Evolutionary conservation across 805 yeast species (phyloP).

Genomic region (Myxozyma neglecta): DNA sequence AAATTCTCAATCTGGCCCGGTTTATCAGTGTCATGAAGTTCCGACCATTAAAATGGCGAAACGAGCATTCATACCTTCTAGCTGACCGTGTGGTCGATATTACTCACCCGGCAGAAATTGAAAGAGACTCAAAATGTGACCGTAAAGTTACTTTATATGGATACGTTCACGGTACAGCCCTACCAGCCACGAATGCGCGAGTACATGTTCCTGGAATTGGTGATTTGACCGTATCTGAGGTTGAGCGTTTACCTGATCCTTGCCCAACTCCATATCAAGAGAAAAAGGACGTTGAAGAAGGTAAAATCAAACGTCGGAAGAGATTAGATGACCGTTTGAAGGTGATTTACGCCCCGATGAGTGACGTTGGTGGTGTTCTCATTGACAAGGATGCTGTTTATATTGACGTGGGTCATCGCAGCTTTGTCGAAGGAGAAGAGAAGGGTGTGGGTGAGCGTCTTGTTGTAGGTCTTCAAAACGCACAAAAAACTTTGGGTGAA

Average conservation of each 20-base stretch:
- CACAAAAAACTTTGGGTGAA: slow-evolving; percentile 58
- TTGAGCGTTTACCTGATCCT: slow-evolving; percentile 94
- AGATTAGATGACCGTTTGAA: slow-evolving; percentile 92
- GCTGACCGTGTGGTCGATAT: slow-evolving; percentile 91
- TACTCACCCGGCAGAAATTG: slow-evolving; percentile 85
- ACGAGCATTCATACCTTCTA: slow-evolving; percentile 91
- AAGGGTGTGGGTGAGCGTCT: slow-evolving; percentile 83
- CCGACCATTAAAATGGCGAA: slow-evolving; percentile 98
- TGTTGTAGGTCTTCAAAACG: slow-evolving; percentile 78
- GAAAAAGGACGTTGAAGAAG: slow-evolving; percentile 76
- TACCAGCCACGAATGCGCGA: slow-evolving; percentile 64
- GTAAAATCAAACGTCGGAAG: slow-evolving; percentile 68
- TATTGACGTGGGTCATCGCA: slow-evolving; percentile 67
- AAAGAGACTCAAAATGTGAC: slow-evolving; percentile 77
- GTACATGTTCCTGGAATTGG: slow-evolving; percentile 97
- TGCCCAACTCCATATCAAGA: slow-evolving; percentile 96
- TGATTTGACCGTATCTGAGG: slow-evolving; percentile 69
- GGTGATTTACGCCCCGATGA: slow-evolving; percentile 97
- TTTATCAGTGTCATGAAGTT: slow-evolving; percentile 97
- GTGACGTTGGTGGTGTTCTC: slow-evolving; percentile 97
- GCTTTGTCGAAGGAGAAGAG: slow-evolving; percentile 56
- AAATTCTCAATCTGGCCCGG: slow-evolving; percentile 83
- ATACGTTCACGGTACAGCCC: slow-evolving; percentile 89
- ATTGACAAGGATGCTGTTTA: slow-evolving; percentile 98
- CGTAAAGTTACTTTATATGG: slow-evolving; percentile 91